phyloP scores from a whole-genome alignment of 495 filamentous ascomycete genomes.

The Neurospora pannonica region DNA sequence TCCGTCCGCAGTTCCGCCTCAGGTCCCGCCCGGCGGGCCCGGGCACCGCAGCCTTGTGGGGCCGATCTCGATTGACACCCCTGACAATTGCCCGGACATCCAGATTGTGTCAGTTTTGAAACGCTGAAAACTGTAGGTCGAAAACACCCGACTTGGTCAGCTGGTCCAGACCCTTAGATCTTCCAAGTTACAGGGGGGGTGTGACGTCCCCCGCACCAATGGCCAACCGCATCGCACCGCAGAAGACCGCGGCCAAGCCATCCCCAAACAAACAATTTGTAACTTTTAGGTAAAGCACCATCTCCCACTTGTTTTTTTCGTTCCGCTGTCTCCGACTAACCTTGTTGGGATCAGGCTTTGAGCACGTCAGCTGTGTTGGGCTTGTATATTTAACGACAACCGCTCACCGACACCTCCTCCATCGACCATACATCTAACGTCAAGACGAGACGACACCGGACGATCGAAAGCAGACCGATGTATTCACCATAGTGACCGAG shows the following conservation, averaged over 20 bases:
- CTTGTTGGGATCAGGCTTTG: background rate
- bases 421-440: background rate
- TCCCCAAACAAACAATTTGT: background rate
- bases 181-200: background rate
- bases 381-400: background rate
- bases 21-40: background rate
- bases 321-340: background rate
- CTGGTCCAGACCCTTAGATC: background rate
- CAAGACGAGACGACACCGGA: background rate
- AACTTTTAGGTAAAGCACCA: background rate
- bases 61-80: background rate
- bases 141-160: background rate
- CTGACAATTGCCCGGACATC: background rate
- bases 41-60: background rate
- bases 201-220: background rate
- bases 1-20: background rate
- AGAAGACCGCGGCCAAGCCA: background rate
- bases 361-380: background rate
- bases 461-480: background rate
- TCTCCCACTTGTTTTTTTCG: background rate
- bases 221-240: background rate
- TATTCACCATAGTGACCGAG: background rate
- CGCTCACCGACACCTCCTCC: background rate
- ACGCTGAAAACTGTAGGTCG: background rate
- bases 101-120: background rate